Evolutionary conservation across 2,329 filamentous ascomycete species (phyloP).

Genomic region (Colletotrichum sp.): DNA sequence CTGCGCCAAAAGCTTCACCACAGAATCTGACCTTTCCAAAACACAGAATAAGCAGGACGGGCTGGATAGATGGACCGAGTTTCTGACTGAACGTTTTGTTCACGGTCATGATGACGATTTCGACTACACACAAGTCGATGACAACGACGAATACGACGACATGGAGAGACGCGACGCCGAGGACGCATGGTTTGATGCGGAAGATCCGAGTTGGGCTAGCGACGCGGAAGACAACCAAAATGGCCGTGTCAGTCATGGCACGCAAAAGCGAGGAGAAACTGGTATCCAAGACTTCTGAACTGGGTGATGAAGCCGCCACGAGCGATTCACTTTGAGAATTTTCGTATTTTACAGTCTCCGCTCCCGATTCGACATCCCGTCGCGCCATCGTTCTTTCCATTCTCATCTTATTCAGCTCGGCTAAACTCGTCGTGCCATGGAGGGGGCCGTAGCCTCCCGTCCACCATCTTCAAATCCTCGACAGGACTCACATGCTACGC

Average conservation of each 20-base stretch:
- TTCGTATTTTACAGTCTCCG: neutral
- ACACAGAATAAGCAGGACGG: slow-evolving; percentile 69
- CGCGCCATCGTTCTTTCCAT: neutral
- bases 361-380: neutral
- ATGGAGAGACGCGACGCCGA: slow-evolving; percentile 65
- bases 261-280: slow-evolving; percentile 59
- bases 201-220: slow-evolving; percentile 72
- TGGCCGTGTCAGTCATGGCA: neutral
- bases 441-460: neutral
- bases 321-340: neutral
- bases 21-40: slow-evolving; percentile 36
- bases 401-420: neutral
- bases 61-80: slow-evolving; percentile 70
- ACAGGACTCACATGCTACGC: neutral
- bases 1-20: neutral
- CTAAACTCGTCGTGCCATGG: neutral
- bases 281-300: slow-evolving; percentile 74
- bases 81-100: slow-evolving; percentile 77
- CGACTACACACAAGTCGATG: slow-evolving; percentile 75
- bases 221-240: slow-evolving; percentile 40
- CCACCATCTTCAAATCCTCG: neutral
- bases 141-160: slow-evolving; percentile 73
- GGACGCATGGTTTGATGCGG: slow-evolving; percentile 81
- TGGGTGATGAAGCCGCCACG: neutral
- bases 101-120: slow-evolving; percentile 79